Conservation (phyloP, 805 yeast species). For the Metschnikowia henanensis region DNA sequence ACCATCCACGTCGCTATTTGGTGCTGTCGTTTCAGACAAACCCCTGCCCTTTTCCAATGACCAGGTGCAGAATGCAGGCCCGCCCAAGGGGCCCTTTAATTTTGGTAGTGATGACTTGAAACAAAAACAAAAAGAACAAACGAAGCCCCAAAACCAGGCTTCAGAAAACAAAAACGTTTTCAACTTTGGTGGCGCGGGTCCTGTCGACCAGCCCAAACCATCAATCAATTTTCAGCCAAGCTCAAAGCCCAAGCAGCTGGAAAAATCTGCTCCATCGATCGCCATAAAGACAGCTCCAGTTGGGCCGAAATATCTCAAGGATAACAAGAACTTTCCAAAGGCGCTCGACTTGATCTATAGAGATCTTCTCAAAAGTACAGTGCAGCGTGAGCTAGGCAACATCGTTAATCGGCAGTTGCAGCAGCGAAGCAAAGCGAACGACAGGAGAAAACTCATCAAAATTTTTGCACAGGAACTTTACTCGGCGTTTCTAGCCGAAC, state of each 20-base stretch:
- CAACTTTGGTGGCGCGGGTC: not conserved
- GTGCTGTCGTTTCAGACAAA: not conserved
- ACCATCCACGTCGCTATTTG: not conserved
- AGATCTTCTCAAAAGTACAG: constrained; percentile 21
- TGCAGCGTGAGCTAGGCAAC: constrained; percentile 26
- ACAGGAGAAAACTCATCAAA: constrained; percentile 28
- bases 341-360: constrained; percentile 29
- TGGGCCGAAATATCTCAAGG: constrained; percentile 11
- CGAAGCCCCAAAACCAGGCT: constrained; percentile 6
- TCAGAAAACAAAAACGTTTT: constrained; percentile 11
- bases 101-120: not conserved
- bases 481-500: constrained; percentile 61
- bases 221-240: not conserved
- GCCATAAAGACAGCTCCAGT: not conserved
- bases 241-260: not conserved
- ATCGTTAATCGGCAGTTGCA: constrained; percentile 28
- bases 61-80: not conserved
- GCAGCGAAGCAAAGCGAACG: constrained; percentile 21
- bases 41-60: not conserved
- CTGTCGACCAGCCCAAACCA: not conserved
- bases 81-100: not conserved
- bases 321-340: constrained; percentile 24
- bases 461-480: constrained; percentile 52
- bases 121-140: constrained; percentile 4
- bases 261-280: not conserved